Conservation (phyloP, 805 yeast genomes). For the Ogataea nakhonphanomensis region DNA sequence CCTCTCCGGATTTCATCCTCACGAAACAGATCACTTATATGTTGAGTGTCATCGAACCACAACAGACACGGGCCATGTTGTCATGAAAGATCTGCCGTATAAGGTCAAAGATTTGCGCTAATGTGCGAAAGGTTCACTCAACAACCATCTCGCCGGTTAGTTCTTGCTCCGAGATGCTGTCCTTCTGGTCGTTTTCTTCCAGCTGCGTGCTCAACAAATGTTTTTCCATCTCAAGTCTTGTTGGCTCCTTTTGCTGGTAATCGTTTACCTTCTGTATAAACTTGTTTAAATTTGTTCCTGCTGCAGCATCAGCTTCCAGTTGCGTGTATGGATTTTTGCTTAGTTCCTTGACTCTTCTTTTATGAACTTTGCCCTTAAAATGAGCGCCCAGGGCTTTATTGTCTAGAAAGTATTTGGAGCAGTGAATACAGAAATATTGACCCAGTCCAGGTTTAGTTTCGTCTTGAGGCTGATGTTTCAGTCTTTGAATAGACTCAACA, state of each 20-base stretch:
- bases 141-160: constrained; percentile 21
- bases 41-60: constrained; percentile 39
- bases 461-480: constrained; percentile 81
- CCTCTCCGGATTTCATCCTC: constrained; percentile 58
- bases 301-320: constrained; percentile 87
- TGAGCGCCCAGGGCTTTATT: constrained; percentile 72
- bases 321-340: constrained; percentile 79
- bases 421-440: constrained; percentile 89
- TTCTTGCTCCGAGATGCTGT: constrained; percentile 26
- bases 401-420: constrained; percentile 88
- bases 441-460: constrained; percentile 93
- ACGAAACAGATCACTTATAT: constrained; percentile 48
- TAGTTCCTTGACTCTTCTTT: constrained; percentile 76
- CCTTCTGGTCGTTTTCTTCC: constrained; percentile 33
- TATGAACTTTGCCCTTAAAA: constrained; percentile 73
- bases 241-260: constrained; percentile 48
- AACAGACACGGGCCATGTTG: constrained; percentile 45
- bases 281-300: constrained; percentile 70
- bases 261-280: constrained; percentile 62
- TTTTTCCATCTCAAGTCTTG: constrained; percentile 42
- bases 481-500: constrained; percentile 55
- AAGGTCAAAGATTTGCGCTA: constrained; percentile 46
- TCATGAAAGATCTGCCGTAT: constrained; percentile 46
- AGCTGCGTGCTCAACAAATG: constrained; percentile 25
- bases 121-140: constrained; percentile 2